Evolutionary conservation across 345 rosid species (phyloP).

Genomic region (Salix brachista): DNA sequence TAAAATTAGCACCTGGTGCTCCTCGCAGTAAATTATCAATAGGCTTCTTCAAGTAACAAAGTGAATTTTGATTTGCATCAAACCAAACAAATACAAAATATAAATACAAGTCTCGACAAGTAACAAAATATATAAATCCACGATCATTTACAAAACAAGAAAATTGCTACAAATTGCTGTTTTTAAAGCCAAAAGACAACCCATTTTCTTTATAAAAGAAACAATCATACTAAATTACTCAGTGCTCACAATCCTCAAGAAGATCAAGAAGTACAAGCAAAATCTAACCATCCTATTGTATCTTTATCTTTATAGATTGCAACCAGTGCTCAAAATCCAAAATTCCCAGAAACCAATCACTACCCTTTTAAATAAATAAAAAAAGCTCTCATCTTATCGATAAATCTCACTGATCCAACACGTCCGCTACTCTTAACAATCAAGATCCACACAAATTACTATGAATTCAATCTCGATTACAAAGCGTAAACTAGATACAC

Average conservation of each 20-base stretch:
- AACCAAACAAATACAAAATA: neutral
- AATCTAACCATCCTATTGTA: neutral
- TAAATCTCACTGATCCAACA: neutral
- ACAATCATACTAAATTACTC: neutral
- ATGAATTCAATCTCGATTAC: neutral
- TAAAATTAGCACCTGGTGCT: neutral
- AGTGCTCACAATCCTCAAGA: neutral
- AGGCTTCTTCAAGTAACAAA: neutral
- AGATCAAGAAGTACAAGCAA: neutral
- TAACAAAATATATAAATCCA: neutral
- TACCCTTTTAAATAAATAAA: neutral
- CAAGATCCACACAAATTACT: neutral
- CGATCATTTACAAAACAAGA: neutral
- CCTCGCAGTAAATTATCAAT: neutral
- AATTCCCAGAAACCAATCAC: neutral
- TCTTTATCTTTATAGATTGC: neutral
- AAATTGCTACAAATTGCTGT: neutral
- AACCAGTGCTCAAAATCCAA: neutral
- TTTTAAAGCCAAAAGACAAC: neutral
- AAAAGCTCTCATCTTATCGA: neutral
- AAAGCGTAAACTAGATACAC: neutral
- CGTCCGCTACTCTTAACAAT: neutral
- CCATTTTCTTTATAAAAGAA: neutral
- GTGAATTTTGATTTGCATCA: neutral
- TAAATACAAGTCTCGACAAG: neutral